Percentiles rank a stretch among this genome's conserved stretches.
phyloP scores from a whole-genome alignment of 495 filamentous ascomycete genomes.

The Rhizodiscina lignyota region DNA sequence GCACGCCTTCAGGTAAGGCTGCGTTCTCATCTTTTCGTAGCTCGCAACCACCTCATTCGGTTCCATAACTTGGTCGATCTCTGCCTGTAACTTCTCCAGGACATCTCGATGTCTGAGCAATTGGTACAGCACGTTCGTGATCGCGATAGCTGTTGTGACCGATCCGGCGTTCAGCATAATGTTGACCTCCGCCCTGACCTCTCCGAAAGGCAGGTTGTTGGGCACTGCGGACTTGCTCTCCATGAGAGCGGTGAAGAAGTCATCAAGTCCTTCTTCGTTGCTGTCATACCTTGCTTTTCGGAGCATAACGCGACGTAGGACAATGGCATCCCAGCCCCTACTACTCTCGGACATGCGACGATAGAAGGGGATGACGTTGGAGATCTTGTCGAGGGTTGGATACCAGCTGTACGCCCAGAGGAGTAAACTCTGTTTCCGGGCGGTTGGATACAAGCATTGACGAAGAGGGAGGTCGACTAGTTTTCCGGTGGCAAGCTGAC shows the following conservation, averaged over 20 bases:
- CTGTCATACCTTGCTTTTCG: constrained; percentile 18
- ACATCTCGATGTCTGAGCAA: constrained; percentile 9
- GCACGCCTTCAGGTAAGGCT: constrained; percentile 21
- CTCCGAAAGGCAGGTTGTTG: constrained; percentile 17
- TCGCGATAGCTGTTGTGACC: constrained; percentile 15
- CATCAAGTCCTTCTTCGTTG: constrained; percentile 38
- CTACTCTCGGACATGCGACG: neutral
- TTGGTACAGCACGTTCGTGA: constrained; percentile 14
- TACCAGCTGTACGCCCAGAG: constrained; percentile 36
- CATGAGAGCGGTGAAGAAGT: constrained; percentile 40
- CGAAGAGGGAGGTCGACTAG: constrained; percentile 24
- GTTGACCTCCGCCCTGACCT: constrained; percentile 15
- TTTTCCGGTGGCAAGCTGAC: constrained; percentile 26
- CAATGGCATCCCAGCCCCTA: constrained; percentile 3
- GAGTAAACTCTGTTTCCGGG: constrained; percentile 23
- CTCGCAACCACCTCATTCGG: constrained; percentile 22
- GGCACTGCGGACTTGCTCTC: constrained; percentile 28
- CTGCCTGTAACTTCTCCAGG: constrained; percentile 7
- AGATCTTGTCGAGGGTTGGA: constrained; percentile 9
- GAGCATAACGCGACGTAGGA: neutral
- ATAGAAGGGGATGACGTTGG: constrained; percentile 13
- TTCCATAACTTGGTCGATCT: constrained; percentile 15
- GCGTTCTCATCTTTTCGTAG: constrained; percentile 27
- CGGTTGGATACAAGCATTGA: constrained; percentile 29
- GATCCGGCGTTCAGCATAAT: constrained; percentile 19